Evolutionary conservation across 108 stramenopile species (phyloP), one percentile per base, ranked within the genome.

Genomic region (Skeletonema grethae): DNA sequence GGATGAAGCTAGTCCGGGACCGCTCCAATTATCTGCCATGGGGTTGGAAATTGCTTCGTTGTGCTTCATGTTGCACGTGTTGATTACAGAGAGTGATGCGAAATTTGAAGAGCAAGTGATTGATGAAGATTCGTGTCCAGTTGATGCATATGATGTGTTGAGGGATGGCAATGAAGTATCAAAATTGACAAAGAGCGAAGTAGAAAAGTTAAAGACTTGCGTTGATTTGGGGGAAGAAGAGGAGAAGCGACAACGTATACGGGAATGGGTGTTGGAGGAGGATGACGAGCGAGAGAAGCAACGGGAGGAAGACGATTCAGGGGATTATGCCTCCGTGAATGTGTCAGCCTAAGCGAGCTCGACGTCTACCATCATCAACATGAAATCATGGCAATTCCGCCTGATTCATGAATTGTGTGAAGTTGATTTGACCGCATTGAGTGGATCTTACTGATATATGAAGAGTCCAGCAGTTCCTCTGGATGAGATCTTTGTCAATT

Each of bases 61-160:
- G 18, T 48, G 46, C 18, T 48, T 48, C 46, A n/a, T 48, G 18
- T 48, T 48, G 4, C n/a, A 48, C 6, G 16, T 48, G 1, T 16
- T 48, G 46, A n/a, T 48, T 16, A 48, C 46, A 0, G 46, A 48
- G 18, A 48, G 46, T 48, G 46, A 48, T 48, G 46, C 46, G 18
- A 48, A 16, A 2, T 48, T 18, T 48, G 46, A 48, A 48, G 16
- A 48, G 2, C 46, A 18, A 48, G 46, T 48, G 5, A 18, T 2
- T 18, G 46, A 48, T 5, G 46, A 48, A 16, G 46, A 48, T 48
- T 48, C 46, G 1, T 48, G 46, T 48, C 46, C 46, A 18, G 6
- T 48, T 18, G 46, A 48, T 48, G 46, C 46, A 48, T 48, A 48
- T 48, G 46, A 48, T 3, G 46, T 48, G 46, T 18, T 48, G 16